Conservation (phyloP, 2,329 filamentous ascomycete genomes). For the Boeremia lycopersici region DNA sequence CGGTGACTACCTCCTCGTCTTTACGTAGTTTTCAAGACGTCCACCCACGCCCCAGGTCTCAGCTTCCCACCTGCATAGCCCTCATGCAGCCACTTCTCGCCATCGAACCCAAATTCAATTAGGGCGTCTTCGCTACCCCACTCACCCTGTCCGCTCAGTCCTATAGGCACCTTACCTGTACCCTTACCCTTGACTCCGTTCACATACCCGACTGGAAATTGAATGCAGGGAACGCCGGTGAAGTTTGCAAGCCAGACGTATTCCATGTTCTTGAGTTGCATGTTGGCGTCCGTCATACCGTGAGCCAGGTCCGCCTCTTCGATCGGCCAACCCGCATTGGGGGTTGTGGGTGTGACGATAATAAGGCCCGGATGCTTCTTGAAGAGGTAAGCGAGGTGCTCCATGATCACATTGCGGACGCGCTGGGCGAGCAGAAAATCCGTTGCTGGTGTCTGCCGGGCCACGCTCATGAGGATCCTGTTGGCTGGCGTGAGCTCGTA, state of each 20-base stretch:
- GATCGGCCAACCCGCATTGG: slow-evolving; percentile 76
- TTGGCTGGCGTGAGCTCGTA: slow-evolving; percentile 68
- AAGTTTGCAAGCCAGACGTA: slow-evolving; percentile 88
- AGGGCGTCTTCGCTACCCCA: slow-evolving; percentile 61
- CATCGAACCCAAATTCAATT: slow-evolving; percentile 60
- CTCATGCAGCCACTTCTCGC: slow-evolving; percentile 54
- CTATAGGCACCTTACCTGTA: slow-evolving; percentile 62
- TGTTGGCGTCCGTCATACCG: slow-evolving; percentile 76
- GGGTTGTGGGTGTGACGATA: slow-evolving; percentile 78
- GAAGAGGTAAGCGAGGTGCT: slow-evolving; percentile 75
- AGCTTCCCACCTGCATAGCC: slow-evolving; percentile 42
- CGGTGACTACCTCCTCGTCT: too few relatives aligned
- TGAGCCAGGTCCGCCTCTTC: slow-evolving; percentile 65
- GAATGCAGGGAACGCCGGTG: slow-evolving; percentile 76
- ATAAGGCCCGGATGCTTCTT: slow-evolving; percentile 74
- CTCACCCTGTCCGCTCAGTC: slow-evolving; percentile 61
- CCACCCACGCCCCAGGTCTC: slow-evolving; percentile 47
- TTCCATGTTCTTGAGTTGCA: slow-evolving; percentile 77
- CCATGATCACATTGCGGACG: slow-evolving; percentile 77
- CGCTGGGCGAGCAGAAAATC: slow-evolving; percentile 77
- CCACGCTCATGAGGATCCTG: slow-evolving; percentile 71
- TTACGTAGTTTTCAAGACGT: slow-evolving; percentile 38
- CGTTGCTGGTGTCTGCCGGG: slow-evolving; percentile 65
- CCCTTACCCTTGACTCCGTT: slow-evolving; percentile 57
- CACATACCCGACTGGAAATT: slow-evolving; percentile 75